phyloP scores from a whole-genome alignment of 768 basidiomycete species.

The Pleurotus tuoliensis region DNA sequence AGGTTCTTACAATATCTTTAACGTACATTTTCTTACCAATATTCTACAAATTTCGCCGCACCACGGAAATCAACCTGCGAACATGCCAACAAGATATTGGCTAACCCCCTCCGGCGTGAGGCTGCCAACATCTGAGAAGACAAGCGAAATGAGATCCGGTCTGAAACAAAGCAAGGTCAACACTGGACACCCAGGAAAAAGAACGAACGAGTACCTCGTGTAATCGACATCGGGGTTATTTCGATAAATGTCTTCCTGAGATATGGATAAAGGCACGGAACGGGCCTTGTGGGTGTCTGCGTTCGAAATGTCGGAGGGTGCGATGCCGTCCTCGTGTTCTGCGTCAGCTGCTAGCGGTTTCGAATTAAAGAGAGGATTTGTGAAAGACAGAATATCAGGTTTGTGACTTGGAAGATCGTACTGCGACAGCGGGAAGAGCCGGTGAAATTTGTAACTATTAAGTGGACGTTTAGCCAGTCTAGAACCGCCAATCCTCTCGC shows the following conservation, averaged over 20 bases:
- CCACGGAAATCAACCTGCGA: constrained; percentile 51
- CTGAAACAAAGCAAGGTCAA: constrained; percentile 30
- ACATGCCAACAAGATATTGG: constrained; percentile 94
- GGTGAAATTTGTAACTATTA: constrained; percentile 92
- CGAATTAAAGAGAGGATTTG: constrained; percentile 30
- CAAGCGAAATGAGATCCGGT: constrained; percentile 89
- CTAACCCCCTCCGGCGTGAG: constrained; percentile 91
- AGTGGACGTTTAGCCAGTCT: too few species aligned
- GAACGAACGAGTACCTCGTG: constrained; percentile 57
- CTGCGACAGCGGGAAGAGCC: constrained; percentile 90
- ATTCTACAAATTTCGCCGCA: too few species aligned
- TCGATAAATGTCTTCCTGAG: constrained; percentile 74
- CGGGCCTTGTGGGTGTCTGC: constrained; percentile 12
- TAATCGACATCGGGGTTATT: constrained; percentile 93
- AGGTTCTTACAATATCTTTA: too few species aligned
- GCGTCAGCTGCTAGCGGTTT: background rate
- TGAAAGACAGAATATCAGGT: constrained; percentile 70
- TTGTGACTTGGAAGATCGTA: constrained; percentile 85
- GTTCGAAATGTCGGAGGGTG: constrained; percentile 6
- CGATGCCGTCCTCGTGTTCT: constrained; percentile 8
- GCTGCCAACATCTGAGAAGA: constrained; percentile 93
- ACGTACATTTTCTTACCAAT: too few species aligned
- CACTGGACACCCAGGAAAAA: background rate
- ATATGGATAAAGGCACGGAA: constrained; percentile 43
- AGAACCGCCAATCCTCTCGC: too few species aligned